Conservation (phyloP, 2,329 filamentous ascomycete genomes). For the Penicillium sp. region DNA sequence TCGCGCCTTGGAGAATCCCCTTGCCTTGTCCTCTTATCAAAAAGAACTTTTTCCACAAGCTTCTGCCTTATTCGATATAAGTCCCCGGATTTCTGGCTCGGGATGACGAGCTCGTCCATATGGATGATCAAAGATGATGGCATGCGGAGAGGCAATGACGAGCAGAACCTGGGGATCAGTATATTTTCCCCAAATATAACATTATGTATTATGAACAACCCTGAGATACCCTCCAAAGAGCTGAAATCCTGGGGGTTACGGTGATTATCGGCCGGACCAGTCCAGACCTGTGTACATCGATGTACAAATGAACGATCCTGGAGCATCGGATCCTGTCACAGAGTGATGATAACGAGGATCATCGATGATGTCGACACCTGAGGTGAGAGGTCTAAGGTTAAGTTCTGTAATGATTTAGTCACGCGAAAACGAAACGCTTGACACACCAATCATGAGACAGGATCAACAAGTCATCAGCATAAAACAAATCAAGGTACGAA, state of each 20-base stretch:
- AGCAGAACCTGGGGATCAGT: not conserved
- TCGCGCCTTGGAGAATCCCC: slow-evolving; percentile 21
- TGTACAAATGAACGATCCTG: slow-evolving; percentile 8
- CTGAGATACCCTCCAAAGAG: not conserved
- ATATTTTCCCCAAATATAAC: no score
- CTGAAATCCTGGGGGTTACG: not conserved
- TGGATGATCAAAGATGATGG: slow-evolving; percentile 18
- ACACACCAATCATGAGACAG: no score
- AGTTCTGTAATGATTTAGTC: slow-evolving; percentile 20
- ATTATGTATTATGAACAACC: not conserved
- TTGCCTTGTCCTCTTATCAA: slow-evolving; percentile 1
- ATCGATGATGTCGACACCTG: slow-evolving; percentile 29
- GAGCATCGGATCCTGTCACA: slow-evolving; percentile 6
- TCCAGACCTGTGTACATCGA: slow-evolving; percentile 2
- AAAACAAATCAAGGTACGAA: not conserved
- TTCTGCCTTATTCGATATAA: not conserved
- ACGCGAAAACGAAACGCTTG: slow-evolving; percentile 12
- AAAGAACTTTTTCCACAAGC: slow-evolving; percentile 1
- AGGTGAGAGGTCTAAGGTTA: slow-evolving; percentile 2
- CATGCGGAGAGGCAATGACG: slow-evolving; percentile 14
- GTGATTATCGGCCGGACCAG: slow-evolving; percentile 1
- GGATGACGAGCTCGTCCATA: not conserved
- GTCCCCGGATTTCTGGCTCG: not conserved
- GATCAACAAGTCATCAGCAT: not conserved
- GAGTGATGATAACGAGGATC: slow-evolving; percentile 21